Evolutionary conservation across 192 early-diverging fungal species (phyloP).

Genomic region (Gonapodya sp.): DNA sequence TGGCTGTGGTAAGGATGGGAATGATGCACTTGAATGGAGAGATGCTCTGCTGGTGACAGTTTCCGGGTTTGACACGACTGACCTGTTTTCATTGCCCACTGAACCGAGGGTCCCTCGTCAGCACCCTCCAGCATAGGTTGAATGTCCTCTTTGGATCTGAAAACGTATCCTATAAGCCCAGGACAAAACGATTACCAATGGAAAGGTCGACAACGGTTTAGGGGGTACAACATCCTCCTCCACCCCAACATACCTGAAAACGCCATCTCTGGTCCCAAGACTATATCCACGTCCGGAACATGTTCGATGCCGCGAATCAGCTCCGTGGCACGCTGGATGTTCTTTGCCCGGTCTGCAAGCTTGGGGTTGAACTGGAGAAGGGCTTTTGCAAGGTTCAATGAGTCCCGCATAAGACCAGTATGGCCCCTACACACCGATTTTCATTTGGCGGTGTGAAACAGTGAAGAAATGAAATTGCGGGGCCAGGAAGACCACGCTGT

Average conservation of each 20-base stretch:
- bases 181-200: too few species aligned
- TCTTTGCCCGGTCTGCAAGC: too few species aligned
- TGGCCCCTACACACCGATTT: too few species aligned
- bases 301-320: too few species aligned
- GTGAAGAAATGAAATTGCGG: too few species aligned
- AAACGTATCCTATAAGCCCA: slow-evolving; percentile 54
- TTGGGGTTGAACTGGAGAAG: too few species aligned
- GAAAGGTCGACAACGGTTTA: not conserved
- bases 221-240: not conserved
- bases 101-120: slow-evolving; percentile 36
- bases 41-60: not conserved
- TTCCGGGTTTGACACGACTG: not conserved
- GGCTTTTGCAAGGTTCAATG: too few species aligned
- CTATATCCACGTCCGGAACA: slow-evolving; percentile 55
- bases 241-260: slow-evolving; percentile 47
- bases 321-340: too few species aligned
- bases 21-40: not conserved
- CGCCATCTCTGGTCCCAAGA: slow-evolving; percentile 69
- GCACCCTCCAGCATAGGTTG: slow-evolving; percentile 45
- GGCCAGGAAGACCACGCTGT: too few species aligned
- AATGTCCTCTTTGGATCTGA: slow-evolving; percentile 45
- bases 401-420: too few species aligned
- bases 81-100: slow-evolving; percentile 59
- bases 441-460: too few species aligned
- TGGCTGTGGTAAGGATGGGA: slow-evolving; percentile 25